phyloP scores from a whole-genome alignment of 192 early-diverging fungal genomes.

The Pilaira anomala region DNA sequence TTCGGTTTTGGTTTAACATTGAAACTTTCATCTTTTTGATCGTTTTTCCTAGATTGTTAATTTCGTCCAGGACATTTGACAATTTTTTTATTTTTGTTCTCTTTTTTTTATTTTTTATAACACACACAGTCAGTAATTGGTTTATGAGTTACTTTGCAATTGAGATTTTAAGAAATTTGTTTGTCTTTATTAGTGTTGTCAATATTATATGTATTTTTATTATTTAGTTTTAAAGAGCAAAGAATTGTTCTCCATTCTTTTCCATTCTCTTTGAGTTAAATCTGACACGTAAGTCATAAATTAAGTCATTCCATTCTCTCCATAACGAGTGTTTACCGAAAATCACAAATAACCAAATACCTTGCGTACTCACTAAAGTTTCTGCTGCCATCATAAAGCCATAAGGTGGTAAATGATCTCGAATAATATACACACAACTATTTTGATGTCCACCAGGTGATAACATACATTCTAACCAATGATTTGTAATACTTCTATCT shows the following conservation, averaged over 20 bases:
- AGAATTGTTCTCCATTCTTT: slow-evolving; percentile 49
- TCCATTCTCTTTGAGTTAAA: slow-evolving; percentile 30
- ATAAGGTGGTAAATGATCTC: slow-evolving; percentile 41
- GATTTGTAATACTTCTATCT: slow-evolving; percentile 14
- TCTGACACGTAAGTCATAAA: slow-evolving; percentile 33
- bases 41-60: background rate
- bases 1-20: background rate
- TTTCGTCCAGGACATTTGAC: background rate
- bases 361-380: slow-evolving; percentile 39
- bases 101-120: background rate
- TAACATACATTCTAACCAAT: slow-evolving; percentile 42
- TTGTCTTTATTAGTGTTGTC: too few relatives aligned
- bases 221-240: slow-evolving; percentile 37
- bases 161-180: too few relatives aligned
- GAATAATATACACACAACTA: slow-evolving; percentile 32
- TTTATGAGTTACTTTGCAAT: too few relatives aligned
- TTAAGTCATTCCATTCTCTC: slow-evolving; percentile 46
- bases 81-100: background rate
- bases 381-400: slow-evolving; percentile 47
- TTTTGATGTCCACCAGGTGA: slow-evolving; percentile 31
- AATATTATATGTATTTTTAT: too few relatives aligned
- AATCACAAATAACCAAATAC: slow-evolving; percentile 43
- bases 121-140: too few relatives aligned
- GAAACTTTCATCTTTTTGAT: background rate
- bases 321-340: slow-evolving; percentile 44